phyloP scores from a whole-genome alignment of 257 asterid species.

The Fraxinus anomala region DNA sequence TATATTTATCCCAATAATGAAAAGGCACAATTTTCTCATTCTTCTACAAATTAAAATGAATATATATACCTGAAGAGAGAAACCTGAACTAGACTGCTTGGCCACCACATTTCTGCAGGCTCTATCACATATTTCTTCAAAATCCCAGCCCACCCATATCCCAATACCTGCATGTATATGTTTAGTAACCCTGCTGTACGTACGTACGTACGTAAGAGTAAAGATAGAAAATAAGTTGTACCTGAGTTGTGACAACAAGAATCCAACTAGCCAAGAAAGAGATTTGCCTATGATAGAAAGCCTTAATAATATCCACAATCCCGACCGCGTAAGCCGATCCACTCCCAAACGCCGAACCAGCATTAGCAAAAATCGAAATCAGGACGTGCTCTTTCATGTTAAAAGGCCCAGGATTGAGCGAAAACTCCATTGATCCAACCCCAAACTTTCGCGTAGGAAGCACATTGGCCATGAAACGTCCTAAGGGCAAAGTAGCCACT shows the following conservation, averaged over 20 bases:
- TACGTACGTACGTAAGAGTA: neutral
- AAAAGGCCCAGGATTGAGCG: constrained; percentile 74
- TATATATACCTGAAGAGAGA: constrained; percentile 52
- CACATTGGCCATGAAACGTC: constrained; percentile 59
- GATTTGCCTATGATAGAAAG: constrained; percentile 52
- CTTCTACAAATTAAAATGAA: too few relatives aligned
- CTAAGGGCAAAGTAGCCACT: constrained; percentile 59
- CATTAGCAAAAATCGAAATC: constrained; percentile 70
- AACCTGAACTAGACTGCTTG: constrained; percentile 57
- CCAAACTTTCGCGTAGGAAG: constrained; percentile 47
- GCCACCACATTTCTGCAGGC: constrained; percentile 78
- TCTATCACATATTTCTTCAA: constrained; percentile 56
- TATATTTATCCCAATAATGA: too few relatives aligned
- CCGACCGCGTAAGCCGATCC: constrained; percentile 66
- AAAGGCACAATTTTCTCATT: too few relatives aligned
- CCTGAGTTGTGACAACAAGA: constrained; percentile 71
- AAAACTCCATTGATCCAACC: constrained; percentile 41
- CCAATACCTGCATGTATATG: constrained; percentile 37
- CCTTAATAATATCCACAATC: constrained; percentile 59
- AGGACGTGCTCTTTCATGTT: constrained; percentile 72
- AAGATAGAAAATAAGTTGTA: neutral
- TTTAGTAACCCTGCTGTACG: too few relatives aligned
- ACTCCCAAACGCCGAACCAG: constrained; percentile 53
- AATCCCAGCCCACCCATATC: constrained; percentile 71
- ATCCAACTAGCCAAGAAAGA: constrained; percentile 53